Percentiles rank a stretch among this genome's conserved stretches.
Conservation (phyloP, 805 yeast species). For the Candida boidinii region DNA sequence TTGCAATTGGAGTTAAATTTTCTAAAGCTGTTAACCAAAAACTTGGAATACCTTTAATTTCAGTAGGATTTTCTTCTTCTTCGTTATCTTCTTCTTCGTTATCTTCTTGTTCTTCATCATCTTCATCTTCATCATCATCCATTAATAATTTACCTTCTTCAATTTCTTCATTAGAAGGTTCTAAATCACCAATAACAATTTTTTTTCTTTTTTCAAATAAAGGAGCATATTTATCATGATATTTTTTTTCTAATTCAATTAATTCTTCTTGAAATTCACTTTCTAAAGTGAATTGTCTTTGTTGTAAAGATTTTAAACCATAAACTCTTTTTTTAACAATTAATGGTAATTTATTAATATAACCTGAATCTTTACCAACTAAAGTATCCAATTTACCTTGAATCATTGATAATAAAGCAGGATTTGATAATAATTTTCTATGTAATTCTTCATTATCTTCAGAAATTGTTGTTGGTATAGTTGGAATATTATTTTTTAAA, state of each 20-base stretch:
- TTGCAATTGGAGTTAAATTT: background rate
- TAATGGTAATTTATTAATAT: constrained; percentile 68
- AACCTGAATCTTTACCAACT: constrained; percentile 83
- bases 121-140: constrained; percentile 25
- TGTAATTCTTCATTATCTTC: constrained; percentile 41
- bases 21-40: background rate
- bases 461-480: constrained; percentile 62
- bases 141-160: constrained; percentile 69
- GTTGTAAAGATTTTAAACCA: constrained; percentile 78
- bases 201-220: constrained; percentile 64
- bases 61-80: background rate
- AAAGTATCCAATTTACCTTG: constrained; percentile 81
- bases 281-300: constrained; percentile 72
- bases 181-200: constrained; percentile 61
- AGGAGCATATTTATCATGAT: constrained; percentile 63
- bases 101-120: background rate
- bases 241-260: constrained; percentile 78
- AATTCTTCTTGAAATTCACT: constrained; percentile 87
- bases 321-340: constrained; percentile 66
- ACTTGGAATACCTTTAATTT: background rate
- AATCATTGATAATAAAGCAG: constrained; percentile 77
- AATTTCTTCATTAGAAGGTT: constrained; percentile 75
- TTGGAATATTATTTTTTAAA: constrained; percentile 51
- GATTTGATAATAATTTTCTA: constrained; percentile 48
- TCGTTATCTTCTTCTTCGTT: background rate